Base-by-base conservation (phyloP, 1,284 basidiomycete species). In the Ceratorhiza oryzae-sativae region DNA sequence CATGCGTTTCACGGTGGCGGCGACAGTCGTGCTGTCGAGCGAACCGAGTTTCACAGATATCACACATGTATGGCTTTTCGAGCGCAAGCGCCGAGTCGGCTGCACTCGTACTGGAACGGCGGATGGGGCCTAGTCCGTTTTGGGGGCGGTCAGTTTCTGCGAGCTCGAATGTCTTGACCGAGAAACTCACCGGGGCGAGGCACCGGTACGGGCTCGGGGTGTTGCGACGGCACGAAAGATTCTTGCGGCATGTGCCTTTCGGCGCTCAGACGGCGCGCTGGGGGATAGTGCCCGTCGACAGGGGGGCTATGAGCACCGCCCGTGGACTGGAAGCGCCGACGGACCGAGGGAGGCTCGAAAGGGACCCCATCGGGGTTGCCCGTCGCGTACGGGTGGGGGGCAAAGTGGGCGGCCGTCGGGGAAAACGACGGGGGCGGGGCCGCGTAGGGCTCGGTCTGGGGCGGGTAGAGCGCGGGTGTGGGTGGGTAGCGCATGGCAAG, bases 1-100 rank as follows among this genome's bases (percentile, higher is more conserved):
- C 63, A 32, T 67, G 63, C n/a, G 63, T 67, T 42, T 67, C 63
- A 12, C 63, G 63, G n/a, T 67, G 63, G 25, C 63, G 63, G 10
- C 63, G 18, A 36, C 63, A 67, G 23, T 67, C 63, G 25, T 67
- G 63, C 13, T 67, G 63, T 34, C 63, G 30, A 4, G 63, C 63
- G 39, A 67, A 67, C 15, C 63, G 63, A 42, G 63, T 67, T 23
- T 67, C 49, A 36, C 63, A 67, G 9, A 67, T 55, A 42, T 67
- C 63, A 23, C 63, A 67, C 13, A 39, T 36, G 49, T 67, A 67
- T 18, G 63, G 63, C 32, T 45, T 67, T 55, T 67, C 63, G 20
- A 67, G 63, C 23, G 63, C 63, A 20, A 67, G 63, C 27, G 63
- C 63, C 63, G 63, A 67, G 18, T 48, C 36, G 15, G 41, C 25